Base-by-base conservation (phyloP, 1,284 basidiomycete genomes). In the Takashimella tepidaria region DNA sequence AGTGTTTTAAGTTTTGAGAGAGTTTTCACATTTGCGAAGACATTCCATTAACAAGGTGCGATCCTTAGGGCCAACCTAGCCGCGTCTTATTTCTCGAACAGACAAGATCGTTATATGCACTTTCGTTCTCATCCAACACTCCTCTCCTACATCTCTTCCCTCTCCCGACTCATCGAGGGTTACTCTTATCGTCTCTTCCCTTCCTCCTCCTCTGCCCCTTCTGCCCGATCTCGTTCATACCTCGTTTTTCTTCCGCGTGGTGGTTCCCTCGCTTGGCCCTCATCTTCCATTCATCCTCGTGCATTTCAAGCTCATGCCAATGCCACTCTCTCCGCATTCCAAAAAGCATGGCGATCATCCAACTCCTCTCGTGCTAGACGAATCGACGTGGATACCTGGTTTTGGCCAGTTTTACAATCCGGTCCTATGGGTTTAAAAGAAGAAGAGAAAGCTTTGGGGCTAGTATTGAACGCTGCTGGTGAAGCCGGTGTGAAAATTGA, bases 41-140 rank as follows among this genome's bases (percentile, higher is more conserved):
- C n/a, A n/a, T n/a, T n/a, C n/a, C n/a, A n/a, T n/a, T n/a, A n/a
- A n/a, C n/a, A n/a, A n/a, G n/a, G n/a, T n/a, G 10, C 31, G 10
- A 8, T 42, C 20, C 55, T 42, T 66, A 96, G 92, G 1, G 95
- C 95, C n/a, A 99, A 99, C 70, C 80, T 98, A 45, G 93, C 88
- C 65, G 81, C 82, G 50, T 90, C 92, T 24, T 99, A 99, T 74
- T 99, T 98, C 64, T 88, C 90, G 0, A 84, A 98, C 65, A 84
- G 95, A 19, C 89, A 95, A 77, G 95, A 99, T 74, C 86, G 95
- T 22, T 98, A 98, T 73, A 75, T 98, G 19, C 83, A 85, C 54
- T 84, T 99, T 66, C 70, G 72, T 1, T 73, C 77, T 1, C 84
- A 92, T 58, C 77, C 81, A 0, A 66, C 71, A 0, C 75, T 98